Base-by-base conservation (phyloP, 148 eudicot species). In the Camellia granthamiana region DNA sequence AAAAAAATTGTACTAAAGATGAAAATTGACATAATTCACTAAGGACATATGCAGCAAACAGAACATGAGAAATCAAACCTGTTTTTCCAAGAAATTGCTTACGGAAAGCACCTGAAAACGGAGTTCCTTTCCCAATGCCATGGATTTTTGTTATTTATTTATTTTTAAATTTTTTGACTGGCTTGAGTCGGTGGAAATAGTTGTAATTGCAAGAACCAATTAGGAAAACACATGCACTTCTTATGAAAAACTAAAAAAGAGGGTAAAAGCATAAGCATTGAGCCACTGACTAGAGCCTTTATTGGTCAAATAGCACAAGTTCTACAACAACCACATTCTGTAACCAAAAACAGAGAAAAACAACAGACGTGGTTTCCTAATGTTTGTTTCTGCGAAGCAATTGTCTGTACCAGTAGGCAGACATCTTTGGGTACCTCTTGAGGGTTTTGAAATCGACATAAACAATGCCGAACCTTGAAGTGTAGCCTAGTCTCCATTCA, bases 401-500 rank as follows among this genome's bases (percentile, higher is more conserved):
- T 72, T 89, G 54, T 90, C 90, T 83, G 88, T 93, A 95, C 97
- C 98, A 95, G 55, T 89, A 81, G 23, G 97, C 97, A 1, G 98
- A 95, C 94, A 79, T 85, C 86, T 95, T 95, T 0, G 99, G 99
- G 72, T 89, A 86, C 78, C 99, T 89, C 84, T 88, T 92, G 49
- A 93, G 97, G 66, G 88, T 84, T 38, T 86, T 90, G 87, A 77
- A 95, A 88, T 95, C 97, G 1, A 95, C 97, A 79, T 90, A 95
- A 1, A 93, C 97, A 5, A 95, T 90, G 64, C 99, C 99, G 51
- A 95, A 95, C 58, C 99, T 86, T 13, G 99, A 93, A 13, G 97
- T 93, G 78, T 95, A 95, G 3, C 98, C 98, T 46, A 88, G 63
- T 82, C 91, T 87, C 98, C 98, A 95, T 77, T 95, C 97, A 19